Conservation (phyloP, 345 rosid species). For the Noccaea bulbosa region DNA sequence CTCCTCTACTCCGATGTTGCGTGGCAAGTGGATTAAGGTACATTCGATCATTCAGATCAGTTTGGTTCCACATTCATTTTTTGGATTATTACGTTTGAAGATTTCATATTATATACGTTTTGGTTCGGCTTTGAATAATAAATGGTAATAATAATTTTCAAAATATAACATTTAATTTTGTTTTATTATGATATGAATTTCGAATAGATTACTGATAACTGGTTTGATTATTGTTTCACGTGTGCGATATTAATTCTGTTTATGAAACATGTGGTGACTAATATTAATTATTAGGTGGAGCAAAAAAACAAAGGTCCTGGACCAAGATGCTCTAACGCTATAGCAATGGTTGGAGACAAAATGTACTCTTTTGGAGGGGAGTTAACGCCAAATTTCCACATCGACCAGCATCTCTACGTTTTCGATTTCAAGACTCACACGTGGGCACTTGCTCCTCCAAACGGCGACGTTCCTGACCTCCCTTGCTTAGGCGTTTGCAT, state of each 20-base stretch:
- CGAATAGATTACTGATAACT: too few species aligned
- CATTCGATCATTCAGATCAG: background rate
- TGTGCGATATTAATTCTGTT: background rate
- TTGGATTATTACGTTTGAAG: background rate
- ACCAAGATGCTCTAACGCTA: conserved; percentile 38
- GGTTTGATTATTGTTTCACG: background rate
- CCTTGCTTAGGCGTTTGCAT: conserved; percentile 38
- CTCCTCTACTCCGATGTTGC: conserved; percentile 24
- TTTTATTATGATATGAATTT: too few species aligned
- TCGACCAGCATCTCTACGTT: conserved; percentile 32
- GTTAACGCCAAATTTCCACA: conserved; percentile 25
- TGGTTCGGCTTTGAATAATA: background rate
- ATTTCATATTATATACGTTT: background rate
- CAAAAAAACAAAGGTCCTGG: conserved; percentile 28
- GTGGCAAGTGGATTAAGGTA: conserved; percentile 29
- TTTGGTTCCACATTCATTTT: background rate
- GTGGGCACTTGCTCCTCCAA: conserved; percentile 35
- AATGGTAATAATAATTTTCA: too few species aligned
- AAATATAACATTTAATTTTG: too few species aligned
- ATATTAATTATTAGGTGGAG: conserved; percentile 19
- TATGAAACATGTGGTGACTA: background rate
- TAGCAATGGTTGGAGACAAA: conserved; percentile 38
- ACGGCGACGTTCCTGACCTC: conserved; percentile 33
- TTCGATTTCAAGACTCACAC: conserved; percentile 35
- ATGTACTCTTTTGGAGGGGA: conserved; percentile 42